phyloP scores from a whole-genome alignment of 192 early-diverging fungal genomes.

The Coemansia sp. region DNA sequence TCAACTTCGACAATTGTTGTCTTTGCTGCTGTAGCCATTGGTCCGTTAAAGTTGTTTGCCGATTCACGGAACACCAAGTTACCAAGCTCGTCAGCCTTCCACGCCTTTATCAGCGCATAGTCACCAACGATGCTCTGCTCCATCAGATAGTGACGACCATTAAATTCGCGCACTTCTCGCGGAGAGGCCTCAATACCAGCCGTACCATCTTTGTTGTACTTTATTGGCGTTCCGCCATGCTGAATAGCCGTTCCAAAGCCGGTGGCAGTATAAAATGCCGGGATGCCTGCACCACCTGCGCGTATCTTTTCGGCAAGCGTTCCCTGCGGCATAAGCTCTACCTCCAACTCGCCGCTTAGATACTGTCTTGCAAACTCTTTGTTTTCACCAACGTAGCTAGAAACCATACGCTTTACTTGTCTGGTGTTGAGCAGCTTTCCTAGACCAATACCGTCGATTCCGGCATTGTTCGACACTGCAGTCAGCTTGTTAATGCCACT shows the following conservation, averaged over 20 bases:
- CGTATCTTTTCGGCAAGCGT: conserved; percentile 71
- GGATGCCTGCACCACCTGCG: conserved; percentile 72
- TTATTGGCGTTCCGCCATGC: conserved; percentile 66
- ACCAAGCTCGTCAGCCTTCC: conserved; percentile 70
- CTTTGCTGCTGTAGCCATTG: conserved; percentile 65
- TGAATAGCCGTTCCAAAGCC: conserved; percentile 66
- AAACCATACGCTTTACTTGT: conserved; percentile 71
- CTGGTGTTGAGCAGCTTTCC: conserved; percentile 61
- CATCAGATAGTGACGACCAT: conserved; percentile 62
- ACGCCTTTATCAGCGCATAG: conserved; percentile 71
- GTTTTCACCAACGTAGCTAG: conserved; percentile 72
- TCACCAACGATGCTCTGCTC: conserved; percentile 71
- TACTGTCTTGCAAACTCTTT: conserved; percentile 74
- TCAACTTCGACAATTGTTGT: conserved; percentile 72
- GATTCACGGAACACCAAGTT: conserved; percentile 67
- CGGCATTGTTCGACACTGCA: conserved; percentile 60
- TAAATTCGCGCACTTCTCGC: conserved; percentile 59
- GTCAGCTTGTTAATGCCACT: conserved; percentile 27
- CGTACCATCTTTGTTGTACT: conserved; percentile 57
- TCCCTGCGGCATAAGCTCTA: conserved; percentile 70
- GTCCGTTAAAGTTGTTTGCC: conserved; percentile 72
- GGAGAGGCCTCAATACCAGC: conserved; percentile 54
- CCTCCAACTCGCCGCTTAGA: conserved; percentile 68
- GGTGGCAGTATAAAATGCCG: conserved; percentile 65
- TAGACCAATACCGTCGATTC: conserved; percentile 62